A percentile compares a stretch with the other conserved stretches of the same genome.
Conservation (phyloP, 139 green algal species). For the Tetraselmis chui region DNA sequence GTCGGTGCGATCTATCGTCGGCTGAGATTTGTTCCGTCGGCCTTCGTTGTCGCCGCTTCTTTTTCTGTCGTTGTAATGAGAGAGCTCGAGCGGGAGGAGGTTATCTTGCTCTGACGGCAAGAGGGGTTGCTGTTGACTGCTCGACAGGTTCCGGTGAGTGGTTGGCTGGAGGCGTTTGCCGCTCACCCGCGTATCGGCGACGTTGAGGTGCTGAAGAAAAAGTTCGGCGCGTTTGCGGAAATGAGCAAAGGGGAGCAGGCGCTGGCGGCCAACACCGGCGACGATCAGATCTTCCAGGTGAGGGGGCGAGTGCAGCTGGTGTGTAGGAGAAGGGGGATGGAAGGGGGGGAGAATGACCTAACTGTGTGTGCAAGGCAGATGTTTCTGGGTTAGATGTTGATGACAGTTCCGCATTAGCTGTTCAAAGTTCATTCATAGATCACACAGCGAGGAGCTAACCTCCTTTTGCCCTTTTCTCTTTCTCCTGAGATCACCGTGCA, state of each 20-base stretch:
- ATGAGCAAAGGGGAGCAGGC: conserved; percentile 59
- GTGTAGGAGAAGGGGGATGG: too few relatives aligned
- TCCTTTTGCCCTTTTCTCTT: not conserved
- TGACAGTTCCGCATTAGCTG: not conserved
- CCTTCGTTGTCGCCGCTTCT: not conserved
- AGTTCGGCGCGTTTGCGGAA: conserved; percentile 34
- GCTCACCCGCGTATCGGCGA: conserved; percentile 87
- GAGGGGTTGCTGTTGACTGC: not conserved
- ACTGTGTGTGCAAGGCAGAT: too few relatives aligned
- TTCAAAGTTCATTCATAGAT: not conserved
- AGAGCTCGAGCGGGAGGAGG: too few relatives aligned
- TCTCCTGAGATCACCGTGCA: not conserved
- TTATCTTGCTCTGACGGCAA: not conserved
- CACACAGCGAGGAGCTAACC: not conserved
- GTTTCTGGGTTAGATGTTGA: too few relatives aligned
- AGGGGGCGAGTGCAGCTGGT: not conserved
- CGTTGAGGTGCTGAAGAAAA: conserved; percentile 32
- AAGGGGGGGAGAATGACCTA: too few relatives aligned
- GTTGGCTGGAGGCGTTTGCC: conserved; percentile 83
- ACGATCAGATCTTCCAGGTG: conserved; percentile 13
- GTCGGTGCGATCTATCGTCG: too few relatives aligned
- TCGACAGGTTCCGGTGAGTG: conserved; percentile 21
- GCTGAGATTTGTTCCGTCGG: too few relatives aligned
- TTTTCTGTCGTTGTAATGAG: too few relatives aligned
- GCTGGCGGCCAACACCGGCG: conserved; percentile 14